Base-by-base conservation (phyloP, 2,329 filamentous ascomycete species). In the Truncatella angustata region DNA sequence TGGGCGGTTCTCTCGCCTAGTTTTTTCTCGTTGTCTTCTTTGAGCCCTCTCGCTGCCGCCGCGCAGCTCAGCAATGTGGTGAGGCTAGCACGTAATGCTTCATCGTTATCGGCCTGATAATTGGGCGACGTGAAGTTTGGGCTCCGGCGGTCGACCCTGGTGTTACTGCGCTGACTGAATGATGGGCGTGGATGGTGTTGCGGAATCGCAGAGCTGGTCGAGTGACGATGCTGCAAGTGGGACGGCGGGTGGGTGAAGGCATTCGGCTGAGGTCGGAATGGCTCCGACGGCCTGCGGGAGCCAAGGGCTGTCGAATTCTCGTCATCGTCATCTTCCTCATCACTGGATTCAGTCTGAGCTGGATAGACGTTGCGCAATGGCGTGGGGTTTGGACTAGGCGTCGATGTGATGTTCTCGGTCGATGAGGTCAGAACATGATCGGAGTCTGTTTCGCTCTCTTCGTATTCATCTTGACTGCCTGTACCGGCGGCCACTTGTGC, bases 31-130 rank as follows among this genome's bases (percentile, higher is more conserved):
- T 76, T 75, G 14, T 76, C 73, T 65, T 94, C 96, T 1, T 87
- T 84, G 14, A 94, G 76, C 4, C 88, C 88, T 39, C 94, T 83
- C 1, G 93, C 94, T 0, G 93, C 94, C 3, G 92, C 91, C 0
- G 91, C 93, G 63, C 91, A 96, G n/a, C 93, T 97, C 11, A 99
- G 82, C 11, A 99, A 80, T 0, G 94, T 97, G 1, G 91, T 96
- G n/a, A 99, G 79, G 45, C 91, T 96, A 18, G 94, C 91, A 30
- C 94, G 86, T 10, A 99, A 79, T 2, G 91, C 94, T 26, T 91
- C 94, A 62, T 99, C 94, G 62, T 97, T 92, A 61, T 97, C 91
- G 44, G 90, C 86, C 60, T 91, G 90, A 61, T 90, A 84, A 3
- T 84, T 82, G 1, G 90, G 87, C 0, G 87, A 86, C 65, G 90